These are phyloP conservation scores for Evernia prunastri DNA, from an alignment of 495 filamentous ascomycete genomes.

Conservation along the genomic window DNA sequence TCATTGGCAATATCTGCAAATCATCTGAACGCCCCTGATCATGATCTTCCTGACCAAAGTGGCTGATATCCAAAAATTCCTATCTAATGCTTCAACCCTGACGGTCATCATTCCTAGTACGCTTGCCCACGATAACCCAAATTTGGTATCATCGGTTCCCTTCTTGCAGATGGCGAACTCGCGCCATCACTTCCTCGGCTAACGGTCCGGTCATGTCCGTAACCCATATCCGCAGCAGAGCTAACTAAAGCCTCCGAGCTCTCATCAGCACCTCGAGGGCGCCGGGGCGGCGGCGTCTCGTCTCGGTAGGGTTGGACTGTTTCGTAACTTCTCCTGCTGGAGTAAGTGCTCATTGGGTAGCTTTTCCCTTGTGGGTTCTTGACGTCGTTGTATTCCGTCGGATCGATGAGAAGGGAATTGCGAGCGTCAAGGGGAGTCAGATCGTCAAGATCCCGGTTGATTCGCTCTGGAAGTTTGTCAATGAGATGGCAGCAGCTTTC, in stretches of 20 bases:
- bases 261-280: conserved; percentile 30
- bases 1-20: not conserved
- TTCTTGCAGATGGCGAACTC: conserved; percentile 34
- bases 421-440: conserved; percentile 86
- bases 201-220: conserved; percentile 32
- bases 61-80: not conserved
- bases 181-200: conserved; percentile 33
- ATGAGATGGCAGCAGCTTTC: not conserved
- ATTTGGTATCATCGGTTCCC: conserved; percentile 35
- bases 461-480: conserved; percentile 55
- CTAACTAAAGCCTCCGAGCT: conserved; percentile 41
- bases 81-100: not conserved
- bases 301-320: conserved; percentile 43
- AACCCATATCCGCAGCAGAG: conserved; percentile 35
- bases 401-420: conserved; percentile 75
- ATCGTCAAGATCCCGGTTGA: conserved; percentile 72
- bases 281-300: conserved; percentile 27
- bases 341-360: conserved; percentile 43
- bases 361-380: conserved; percentile 28
- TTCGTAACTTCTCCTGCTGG: conserved; percentile 33
- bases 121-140: conserved; percentile 22
- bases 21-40: not conserved
- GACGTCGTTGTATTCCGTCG: conserved; percentile 36
- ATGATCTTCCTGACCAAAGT: not conserved
- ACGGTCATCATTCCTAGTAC: conserved; percentile 12